phyloP scores from a whole-genome alignment of 257 asterid genomes.

The Fraxinus americana region DNA sequence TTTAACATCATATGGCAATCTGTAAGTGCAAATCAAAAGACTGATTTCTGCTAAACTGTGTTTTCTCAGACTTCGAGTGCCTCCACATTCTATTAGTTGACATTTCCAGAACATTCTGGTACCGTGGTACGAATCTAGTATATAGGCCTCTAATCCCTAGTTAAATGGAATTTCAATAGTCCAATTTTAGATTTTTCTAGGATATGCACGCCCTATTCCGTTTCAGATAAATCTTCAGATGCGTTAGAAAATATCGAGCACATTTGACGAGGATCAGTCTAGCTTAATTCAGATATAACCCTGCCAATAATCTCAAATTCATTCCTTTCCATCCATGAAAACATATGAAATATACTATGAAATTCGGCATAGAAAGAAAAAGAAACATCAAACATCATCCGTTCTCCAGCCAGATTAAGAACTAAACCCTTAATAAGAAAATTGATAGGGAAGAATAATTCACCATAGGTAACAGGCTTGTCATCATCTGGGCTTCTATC shows the following conservation, averaged over 20 bases:
- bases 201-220: neutral
- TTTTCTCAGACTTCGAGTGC: neutral
- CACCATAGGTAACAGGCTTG: conserved; percentile 78
- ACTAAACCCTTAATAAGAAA: neutral
- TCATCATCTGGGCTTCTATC: conserved; percentile 67
- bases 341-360: neutral
- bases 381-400: neutral
- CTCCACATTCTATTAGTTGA: neutral
- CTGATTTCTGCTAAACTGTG: neutral
- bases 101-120: neutral
- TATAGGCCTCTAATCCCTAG: neutral
- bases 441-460: neutral
- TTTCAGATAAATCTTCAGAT: neutral
- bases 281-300: neutral
- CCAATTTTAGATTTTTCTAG: neutral
- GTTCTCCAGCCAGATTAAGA: neutral
- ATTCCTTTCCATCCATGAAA: neutral
- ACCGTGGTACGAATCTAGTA: neutral
- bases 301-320: neutral
- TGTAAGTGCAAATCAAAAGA: neutral
- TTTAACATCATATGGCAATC: neutral
- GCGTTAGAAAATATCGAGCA: neutral
- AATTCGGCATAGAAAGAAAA: neutral
- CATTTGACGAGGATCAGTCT: neutral
- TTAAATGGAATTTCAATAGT: neutral